These are phyloP conservation scores for Rosa multiflora DNA, from an alignment of 306 rosid genomes.

Conservation along the genomic window DNA sequence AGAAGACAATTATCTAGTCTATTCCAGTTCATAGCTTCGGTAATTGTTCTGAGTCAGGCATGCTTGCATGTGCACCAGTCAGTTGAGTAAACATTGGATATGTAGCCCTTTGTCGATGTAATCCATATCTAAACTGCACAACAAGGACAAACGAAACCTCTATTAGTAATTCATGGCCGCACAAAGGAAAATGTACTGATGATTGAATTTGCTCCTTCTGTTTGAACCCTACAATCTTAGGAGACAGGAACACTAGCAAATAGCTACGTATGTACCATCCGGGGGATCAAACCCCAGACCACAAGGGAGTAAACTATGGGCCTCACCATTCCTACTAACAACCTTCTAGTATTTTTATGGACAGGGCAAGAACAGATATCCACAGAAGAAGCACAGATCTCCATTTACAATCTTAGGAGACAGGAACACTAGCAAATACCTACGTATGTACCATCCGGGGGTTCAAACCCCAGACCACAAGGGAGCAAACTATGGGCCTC, in stretches of 20 bases:
- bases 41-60: constrained; percentile 13
- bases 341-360: neutral
- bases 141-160: constrained; percentile 24
- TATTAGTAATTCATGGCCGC: constrained; percentile 23
- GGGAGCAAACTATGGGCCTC: neutral
- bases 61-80: constrained; percentile 11
- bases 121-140: constrained; percentile 32
- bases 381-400: neutral
- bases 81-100: constrained; percentile 29
- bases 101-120: constrained; percentile 17
- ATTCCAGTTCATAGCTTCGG: constrained; percentile 15
- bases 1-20: constrained; percentile 7
- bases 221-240: neutral
- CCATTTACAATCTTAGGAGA: neutral
- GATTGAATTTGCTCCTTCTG: neutral
- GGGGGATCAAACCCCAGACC: neutral
- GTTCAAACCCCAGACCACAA: neutral
- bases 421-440: neutral
- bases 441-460: neutral
- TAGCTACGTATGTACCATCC: neutral
- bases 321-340: neutral
- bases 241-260: neutral
- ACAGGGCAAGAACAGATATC: neutral
- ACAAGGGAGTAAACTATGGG: neutral
- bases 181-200: neutral